Percentiles rank a stretch among this genome's conserved stretches.
phyloP scores from a whole-genome alignment of 805 yeast genomes.

The Saccharomycopsis javanensis region DNA sequence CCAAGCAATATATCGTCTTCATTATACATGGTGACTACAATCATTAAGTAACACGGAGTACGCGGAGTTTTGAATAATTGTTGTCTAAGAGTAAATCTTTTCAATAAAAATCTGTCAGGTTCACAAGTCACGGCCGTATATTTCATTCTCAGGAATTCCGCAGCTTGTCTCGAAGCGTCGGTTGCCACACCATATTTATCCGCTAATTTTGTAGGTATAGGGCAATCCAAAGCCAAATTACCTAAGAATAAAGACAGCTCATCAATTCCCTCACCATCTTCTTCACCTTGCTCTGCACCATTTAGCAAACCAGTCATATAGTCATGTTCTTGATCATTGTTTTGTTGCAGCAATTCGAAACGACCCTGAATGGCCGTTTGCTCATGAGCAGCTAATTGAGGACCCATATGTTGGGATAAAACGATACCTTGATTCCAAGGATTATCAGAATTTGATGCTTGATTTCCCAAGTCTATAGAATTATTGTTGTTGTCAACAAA shows the following conservation, averaged over 20 bases:
- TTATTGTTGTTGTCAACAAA: constrained; percentile 17
- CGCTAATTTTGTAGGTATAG: constrained; percentile 61
- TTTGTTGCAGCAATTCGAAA: constrained; percentile 4
- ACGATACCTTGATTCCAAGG: constrained; percentile 14
- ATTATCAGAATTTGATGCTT: constrained; percentile 1
- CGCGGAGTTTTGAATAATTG: constrained; percentile 39
- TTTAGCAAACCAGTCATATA: background rate
- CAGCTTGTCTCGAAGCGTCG: constrained; percentile 28
- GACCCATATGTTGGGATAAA: constrained; percentile 13
- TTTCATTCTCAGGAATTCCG: constrained; percentile 23
- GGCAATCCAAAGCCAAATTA: constrained; percentile 81
- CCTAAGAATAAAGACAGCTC: constrained; percentile 33
- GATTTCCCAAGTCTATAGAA: constrained; percentile 7
- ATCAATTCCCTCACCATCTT: constrained; percentile 8
- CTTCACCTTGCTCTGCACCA: constrained; percentile 7
- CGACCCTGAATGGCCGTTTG: constrained; percentile 17
- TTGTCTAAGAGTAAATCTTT: constrained; percentile 49
- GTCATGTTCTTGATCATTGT: background rate
- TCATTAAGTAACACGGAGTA: constrained; percentile 50
- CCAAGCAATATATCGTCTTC: constrained; percentile 56
- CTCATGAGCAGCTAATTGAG: constrained; percentile 5
- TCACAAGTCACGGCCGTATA: constrained; percentile 56
- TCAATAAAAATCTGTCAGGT: constrained; percentile 51
- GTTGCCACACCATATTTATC: constrained; percentile 34
- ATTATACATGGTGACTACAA: constrained; percentile 57